Base-by-base conservation (phyloP, 2,329 filamentous ascomycete species). In the Alternaria arborescens region DNA sequence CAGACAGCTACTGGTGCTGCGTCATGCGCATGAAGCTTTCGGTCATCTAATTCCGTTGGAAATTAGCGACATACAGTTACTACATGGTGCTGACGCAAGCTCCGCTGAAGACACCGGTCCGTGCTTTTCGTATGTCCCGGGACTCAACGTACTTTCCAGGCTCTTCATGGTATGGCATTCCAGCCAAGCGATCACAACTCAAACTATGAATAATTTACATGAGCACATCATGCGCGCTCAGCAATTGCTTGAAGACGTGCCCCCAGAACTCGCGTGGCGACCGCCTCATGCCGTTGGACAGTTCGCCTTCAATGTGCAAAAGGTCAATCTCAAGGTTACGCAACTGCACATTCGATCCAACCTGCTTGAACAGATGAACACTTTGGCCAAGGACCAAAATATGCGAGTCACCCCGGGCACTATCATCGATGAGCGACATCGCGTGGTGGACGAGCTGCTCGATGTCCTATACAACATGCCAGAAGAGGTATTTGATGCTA, bases 341-440 rank as follows among this genome's bases (percentile, higher is more conserved):
- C 66, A 70, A 52, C 43, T 70, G 30, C 67, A 70, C 38, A 66
- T 70, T n/a, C 66, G 67, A 32, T 58, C 67, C 5, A 68, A 70
- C 34, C 55, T 70, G 8, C 55, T 70, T 12, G 67, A 70, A 41
- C 66, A 68, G 46, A 68, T 68, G 66, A 68, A 70, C 34, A 38
- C 56, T 0, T 47, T 70, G 6, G 67, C 66, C 3, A 60, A 55
- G 18, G 40, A 54, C 3, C 56, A 68, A n/a, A 52, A 60, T 1
- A 32, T 68, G 1, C 50, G 57, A 22, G 44, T 65, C 28, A 70
- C 67, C 3, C 66, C 66, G 11, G 52, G 55, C 16, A 57, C 58
- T 32, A 68, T 70, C 10, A 52, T 67, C 24, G 60, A 70, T 11
- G 67, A 70, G 44, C 43, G 67, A 30, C 62, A 67, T 32, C 62